A percentile compares a stretch with the other conserved stretches of the same genome.
These are phyloP conservation scores for Citrullus amarus DNA, from an alignment of 306 rosid genomes.

Conservation along the genomic window DNA sequence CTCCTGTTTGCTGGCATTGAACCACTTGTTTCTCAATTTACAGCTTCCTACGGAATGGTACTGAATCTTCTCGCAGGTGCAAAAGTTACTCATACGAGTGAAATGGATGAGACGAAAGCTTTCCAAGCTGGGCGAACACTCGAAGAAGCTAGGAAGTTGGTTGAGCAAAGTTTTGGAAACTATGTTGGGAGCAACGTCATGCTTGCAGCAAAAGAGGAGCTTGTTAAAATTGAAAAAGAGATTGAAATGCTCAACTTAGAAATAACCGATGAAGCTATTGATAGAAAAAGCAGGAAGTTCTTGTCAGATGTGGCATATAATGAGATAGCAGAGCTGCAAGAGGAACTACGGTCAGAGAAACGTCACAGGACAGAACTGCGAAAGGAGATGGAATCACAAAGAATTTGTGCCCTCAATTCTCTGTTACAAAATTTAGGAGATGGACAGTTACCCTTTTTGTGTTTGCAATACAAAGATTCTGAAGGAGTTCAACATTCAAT, in stretches of 20 bases:
- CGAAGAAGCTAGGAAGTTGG: slow-evolving; percentile 94
- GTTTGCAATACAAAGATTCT: slow-evolving; percentile 81
- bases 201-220: slow-evolving; percentile 91
- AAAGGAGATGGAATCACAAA: slow-evolving; percentile 56
- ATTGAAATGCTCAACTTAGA: slow-evolving; percentile 51
- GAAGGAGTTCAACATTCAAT: slow-evolving; percentile 75
- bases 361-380: slow-evolving; percentile 53
- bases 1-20: slow-evolving; percentile 81
- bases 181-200: slow-evolving; percentile 90
- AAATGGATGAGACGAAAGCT: slow-evolving; percentile 32
- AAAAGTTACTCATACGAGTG: slow-evolving; percentile 56
- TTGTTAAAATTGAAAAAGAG: slow-evolving; percentile 59
- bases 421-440: slow-evolving; percentile 46
- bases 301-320: slow-evolving; percentile 51
- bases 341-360: slow-evolving; percentile 66
- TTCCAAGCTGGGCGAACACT: slow-evolving; percentile 48
- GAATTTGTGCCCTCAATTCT: slow-evolving; percentile 59
- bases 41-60: slow-evolving; percentile 98
- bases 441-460: slow-evolving; percentile 64
- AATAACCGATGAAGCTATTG: slow-evolving; percentile 73
- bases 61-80: slow-evolving; percentile 84
- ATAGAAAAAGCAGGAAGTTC: slow-evolving; percentile 60
- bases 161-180: slow-evolving; percentile 97
- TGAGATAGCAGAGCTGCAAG: slow-evolving; percentile 77
- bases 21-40: slow-evolving; percentile 90